Evolutionary conservation across 106 monocot species (phyloP).

Genomic region (Amphibolis antarctica): DNA sequence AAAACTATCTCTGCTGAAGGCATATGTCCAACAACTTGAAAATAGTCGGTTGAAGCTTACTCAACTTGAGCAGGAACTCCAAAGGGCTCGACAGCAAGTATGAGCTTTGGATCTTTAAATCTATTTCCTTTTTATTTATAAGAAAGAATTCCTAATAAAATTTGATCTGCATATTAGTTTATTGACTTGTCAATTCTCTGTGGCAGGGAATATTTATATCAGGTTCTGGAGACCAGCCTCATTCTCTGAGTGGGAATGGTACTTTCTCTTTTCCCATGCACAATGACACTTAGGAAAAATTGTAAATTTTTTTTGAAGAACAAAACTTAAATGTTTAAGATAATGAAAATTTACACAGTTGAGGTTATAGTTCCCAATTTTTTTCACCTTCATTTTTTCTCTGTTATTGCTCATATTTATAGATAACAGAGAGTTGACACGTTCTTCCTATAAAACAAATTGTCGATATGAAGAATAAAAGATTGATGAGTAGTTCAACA

Average conservation of each 20-base stretch:
- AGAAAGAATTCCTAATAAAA: background rate
- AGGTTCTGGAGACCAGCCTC: slow-evolving; percentile 44
- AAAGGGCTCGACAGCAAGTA: slow-evolving; percentile 87
- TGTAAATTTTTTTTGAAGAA: background rate
- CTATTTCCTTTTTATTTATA: background rate
- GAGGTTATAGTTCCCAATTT: too few species aligned
- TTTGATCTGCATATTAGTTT: background rate
- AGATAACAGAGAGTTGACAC: too few species aligned
- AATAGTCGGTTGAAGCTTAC: slow-evolving; percentile 83
- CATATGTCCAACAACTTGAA: slow-evolving; percentile 84
- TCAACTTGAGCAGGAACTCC: slow-evolving; percentile 84
- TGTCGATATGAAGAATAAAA: too few species aligned
- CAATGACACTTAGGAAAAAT: background rate
- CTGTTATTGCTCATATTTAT: too few species aligned
- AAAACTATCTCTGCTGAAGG: slow-evolving; percentile 19
- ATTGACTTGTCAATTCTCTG: background rate
- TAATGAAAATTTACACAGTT: background rate
- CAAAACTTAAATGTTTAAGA: background rate
- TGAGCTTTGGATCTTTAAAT: background rate
- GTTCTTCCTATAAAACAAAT: too few species aligned
- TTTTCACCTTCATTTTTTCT: too few species aligned
- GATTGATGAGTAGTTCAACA: too few species aligned
- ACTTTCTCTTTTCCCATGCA: slow-evolving; percentile 1
- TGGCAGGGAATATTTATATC: slow-evolving; percentile 59
- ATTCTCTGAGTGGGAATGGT: slow-evolving; percentile 57